Evolutionary conservation across 306 rosid genomes (phyloP).

Genomic region (Malus domestica): DNA sequence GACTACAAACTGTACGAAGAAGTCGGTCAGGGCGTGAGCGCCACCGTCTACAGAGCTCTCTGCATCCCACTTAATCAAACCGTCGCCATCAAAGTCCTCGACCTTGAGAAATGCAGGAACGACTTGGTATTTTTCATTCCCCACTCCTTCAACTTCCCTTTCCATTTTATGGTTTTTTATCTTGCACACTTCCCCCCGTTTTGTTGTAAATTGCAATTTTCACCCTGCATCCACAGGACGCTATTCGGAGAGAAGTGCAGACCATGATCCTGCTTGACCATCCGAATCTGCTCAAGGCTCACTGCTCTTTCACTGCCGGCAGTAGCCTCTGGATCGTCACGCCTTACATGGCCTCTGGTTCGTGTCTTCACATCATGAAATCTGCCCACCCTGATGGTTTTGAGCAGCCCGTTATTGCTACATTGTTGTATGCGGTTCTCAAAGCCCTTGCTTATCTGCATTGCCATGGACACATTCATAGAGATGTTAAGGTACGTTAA

Average conservation of each 20-base stretch:
- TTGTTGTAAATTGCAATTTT: no score
- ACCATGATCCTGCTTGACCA: slow-evolving; percentile 84
- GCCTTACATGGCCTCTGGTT: slow-evolving; percentile 95
- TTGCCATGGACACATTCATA: slow-evolving; percentile 81
- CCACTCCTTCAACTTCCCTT: neutral
- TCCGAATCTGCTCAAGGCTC: slow-evolving; percentile 69
- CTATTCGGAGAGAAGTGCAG: slow-evolving; percentile 77
- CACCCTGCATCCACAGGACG: slow-evolving; percentile 41
- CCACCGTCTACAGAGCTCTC: slow-evolving; percentile 78
- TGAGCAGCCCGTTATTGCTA: slow-evolving; percentile 71
- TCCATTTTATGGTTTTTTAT: no score
- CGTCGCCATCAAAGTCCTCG: slow-evolving; percentile 89
- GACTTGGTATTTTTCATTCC: slow-evolving; percentile 52
- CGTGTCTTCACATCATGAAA: slow-evolving; percentile 89
- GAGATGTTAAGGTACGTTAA: slow-evolving; percentile 73
- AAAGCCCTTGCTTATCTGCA: slow-evolving; percentile 86
- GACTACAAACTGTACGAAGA: slow-evolving; percentile 81
- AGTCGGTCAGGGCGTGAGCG: slow-evolving; percentile 96
- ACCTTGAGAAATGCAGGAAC: slow-evolving; percentile 76
- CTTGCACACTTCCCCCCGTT: no score
- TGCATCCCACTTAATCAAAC: slow-evolving; percentile 68
- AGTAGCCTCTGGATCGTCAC: slow-evolving; percentile 91
- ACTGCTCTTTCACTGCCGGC: slow-evolving; percentile 82
- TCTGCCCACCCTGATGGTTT: slow-evolving; percentile 76
- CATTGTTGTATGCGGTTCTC: slow-evolving; percentile 68